Conservation (phyloP, 2,329 filamentous ascomycete genomes). For the Graphilbum fragrans region DNA sequence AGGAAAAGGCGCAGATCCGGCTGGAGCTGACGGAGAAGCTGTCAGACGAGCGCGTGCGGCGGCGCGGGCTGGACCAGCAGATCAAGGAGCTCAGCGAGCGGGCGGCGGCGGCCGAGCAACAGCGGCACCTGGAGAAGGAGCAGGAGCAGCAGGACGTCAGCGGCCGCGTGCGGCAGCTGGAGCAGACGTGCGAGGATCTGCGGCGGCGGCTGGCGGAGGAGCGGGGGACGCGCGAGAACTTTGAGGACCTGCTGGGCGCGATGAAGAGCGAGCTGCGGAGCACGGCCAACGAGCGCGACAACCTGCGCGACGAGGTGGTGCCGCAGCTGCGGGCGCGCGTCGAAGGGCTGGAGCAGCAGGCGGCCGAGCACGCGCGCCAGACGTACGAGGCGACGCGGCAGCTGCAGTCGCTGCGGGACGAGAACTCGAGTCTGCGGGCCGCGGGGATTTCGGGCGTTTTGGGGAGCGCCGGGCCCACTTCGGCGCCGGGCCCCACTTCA, state of each 20-base stretch:
- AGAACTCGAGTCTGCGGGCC: conserved; percentile 47
- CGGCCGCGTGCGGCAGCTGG: conserved; percentile 62
- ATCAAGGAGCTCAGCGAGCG: conserved; percentile 73
- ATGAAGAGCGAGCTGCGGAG: conserved; percentile 73
- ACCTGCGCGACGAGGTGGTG: conserved; percentile 77
- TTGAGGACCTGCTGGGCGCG: conserved; percentile 80
- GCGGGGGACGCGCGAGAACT: conserved; percentile 77
- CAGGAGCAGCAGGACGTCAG: conserved; percentile 21
- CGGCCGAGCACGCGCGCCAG: conserved; percentile 58
- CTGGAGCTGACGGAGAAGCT: conserved; percentile 76
- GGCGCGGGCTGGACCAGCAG: conserved; percentile 69
- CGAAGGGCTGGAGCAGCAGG: conserved; percentile 66
- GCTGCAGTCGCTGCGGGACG: conserved; percentile 38
- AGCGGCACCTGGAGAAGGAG: neutral
- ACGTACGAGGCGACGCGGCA: conserved; percentile 78
- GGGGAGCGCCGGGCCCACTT: too few relatives aligned
- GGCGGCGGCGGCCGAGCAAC: conserved; percentile 44
- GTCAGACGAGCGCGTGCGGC: conserved; percentile 69
- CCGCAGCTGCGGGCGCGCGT: conserved; percentile 66
- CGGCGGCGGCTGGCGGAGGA: conserved; percentile 75
- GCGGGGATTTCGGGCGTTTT: neutral
- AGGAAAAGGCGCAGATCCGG: conserved; percentile 79
- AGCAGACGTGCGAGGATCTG: conserved; percentile 69
- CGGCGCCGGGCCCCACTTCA: too few relatives aligned
- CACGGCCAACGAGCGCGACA: conserved; percentile 79